Conservation (phyloP, 2,329 filamentous ascomycete species). For the Didymella exigua region DNA sequence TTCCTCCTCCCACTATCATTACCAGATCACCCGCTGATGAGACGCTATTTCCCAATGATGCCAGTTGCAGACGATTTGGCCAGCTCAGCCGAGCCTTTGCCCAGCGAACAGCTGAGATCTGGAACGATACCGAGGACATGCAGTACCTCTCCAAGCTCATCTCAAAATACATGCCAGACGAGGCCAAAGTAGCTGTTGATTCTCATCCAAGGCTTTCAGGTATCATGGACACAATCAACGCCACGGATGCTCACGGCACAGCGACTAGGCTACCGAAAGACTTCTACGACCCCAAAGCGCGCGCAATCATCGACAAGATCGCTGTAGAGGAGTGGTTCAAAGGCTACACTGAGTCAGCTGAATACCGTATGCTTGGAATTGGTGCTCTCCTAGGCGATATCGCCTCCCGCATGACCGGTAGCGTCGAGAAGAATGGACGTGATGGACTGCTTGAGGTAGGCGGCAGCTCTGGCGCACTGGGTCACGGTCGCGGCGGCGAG, state of each 20-base stretch:
- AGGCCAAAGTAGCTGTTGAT: slow-evolving; percentile 75
- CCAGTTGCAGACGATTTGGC: slow-evolving; percentile 55
- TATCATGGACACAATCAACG: slow-evolving; percentile 93
- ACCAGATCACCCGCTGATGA: slow-evolving; percentile 54
- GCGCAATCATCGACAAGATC: slow-evolving; percentile 72
- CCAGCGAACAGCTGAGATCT: slow-evolving; percentile 53
- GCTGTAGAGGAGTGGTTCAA: slow-evolving; percentile 91
- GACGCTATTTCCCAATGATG: slow-evolving; percentile 58
- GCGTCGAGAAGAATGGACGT: slow-evolving; percentile 41
- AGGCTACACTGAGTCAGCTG: slow-evolving; percentile 80
- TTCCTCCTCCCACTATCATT: slow-evolving; percentile 53
- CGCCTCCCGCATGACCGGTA: slow-evolving; percentile 58
- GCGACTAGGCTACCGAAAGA: slow-evolving; percentile 78
- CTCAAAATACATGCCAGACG: slow-evolving; percentile 83
- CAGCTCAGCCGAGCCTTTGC: slow-evolving; percentile 56
- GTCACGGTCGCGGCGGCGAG: slow-evolving; percentile 55
- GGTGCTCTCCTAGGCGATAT: slow-evolving; percentile 85
- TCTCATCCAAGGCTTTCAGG: slow-evolving; percentile 82
- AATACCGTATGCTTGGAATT: slow-evolving; percentile 90
- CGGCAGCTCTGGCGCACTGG: slow-evolving; percentile 38
- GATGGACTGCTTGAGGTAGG: slow-evolving; percentile 51
- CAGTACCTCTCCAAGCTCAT: slow-evolving; percentile 77
- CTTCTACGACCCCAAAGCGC: slow-evolving; percentile 81
- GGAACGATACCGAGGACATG: slow-evolving; percentile 74
- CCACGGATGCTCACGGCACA: slow-evolving; percentile 82